Base-by-base conservation (phyloP, 257 asterid genomes). In the Petrea volubilis region DNA sequence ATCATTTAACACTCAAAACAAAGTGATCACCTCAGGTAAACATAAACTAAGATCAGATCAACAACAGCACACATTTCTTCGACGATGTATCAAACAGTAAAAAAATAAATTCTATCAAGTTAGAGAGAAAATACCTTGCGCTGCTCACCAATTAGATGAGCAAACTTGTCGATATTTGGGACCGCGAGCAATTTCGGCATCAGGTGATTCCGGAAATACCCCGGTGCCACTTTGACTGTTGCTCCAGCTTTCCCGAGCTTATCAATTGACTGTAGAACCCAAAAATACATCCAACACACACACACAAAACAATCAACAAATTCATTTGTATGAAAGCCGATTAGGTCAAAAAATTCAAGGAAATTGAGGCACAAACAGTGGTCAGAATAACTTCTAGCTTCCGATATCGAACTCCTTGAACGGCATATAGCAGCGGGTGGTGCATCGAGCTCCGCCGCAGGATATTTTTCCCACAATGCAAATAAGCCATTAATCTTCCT, bases 211-310 rank as follows among this genome's bases (percentile, higher is more conserved):
- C 99, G 93, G 66, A 94, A 94, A 78, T 78, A 88, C 18, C 99
- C 99, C 0, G 98, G 97, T 50, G 95, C 97, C n/a, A 94, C 98
- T 84, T 88, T 87, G 24, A 91, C 99, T 1, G 95, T 94, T 61
- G 91, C 98, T 28, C 99, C 99, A 23, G 93, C 88, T 83, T 71
- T 91, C 15, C 99, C 98, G 20, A 94, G 98, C 80, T 94, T 91
- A 64, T 83, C 87, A 68, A 91, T 80, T 34, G 83, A 66, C 92
- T 86, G 73, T 58, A 77, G 33, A 65, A 67, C 55, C 69, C 12
- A 17, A 34, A 59, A n/a, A n/a, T n/a, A n/a, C n/a, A n/a, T n/a
- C n/a, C n/a, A n/a, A n/a, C n/a, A n/a, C n/a, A n/a, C n/a, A n/a
- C 17, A 66, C 2, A 44, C 4, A 68, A 4, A 49, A 29, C 12